Evolutionary conservation across 1,284 basidiomycete species (phyloP), one percentile per base, ranked within the genome.

Genomic region (Somion occarium): DNA sequence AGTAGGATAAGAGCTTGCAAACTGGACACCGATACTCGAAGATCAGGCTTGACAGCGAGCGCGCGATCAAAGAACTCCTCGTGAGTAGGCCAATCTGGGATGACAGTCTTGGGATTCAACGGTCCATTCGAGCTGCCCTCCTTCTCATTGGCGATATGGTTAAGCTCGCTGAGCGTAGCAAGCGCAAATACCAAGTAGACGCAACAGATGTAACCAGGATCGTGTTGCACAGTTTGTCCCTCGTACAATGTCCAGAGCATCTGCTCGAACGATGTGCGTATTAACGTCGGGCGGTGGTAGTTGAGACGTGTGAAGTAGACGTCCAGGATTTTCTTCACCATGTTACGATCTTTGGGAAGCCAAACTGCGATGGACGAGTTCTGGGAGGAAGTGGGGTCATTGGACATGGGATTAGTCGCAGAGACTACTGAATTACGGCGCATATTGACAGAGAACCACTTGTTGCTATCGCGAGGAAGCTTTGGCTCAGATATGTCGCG

Each of bases 1-100:
- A 91, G 67, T 5, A 91, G 66, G 25, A 91, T 89, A 48, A 91
- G 73, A 1, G 88, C 86, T 64, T 91, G 88, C 53, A 91, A 67
- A 63, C 86, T 88, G 3, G 83, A 83, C 25, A 90, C 78, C 3
- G 87, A 88, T 60, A 91, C 87, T 19, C 85, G 79, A 39, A 91
- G 69, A 56, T 91, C 86, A 7, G 88, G 85, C 62, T 91, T 90
- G 57, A 89, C 76, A 20, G 78, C 74, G 2, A 91, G 67, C 3
- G 88, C 88, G 24, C 83, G 75, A 55, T 86, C 81, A 65, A 91
- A 90, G 64, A 91, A 89, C 60, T 90, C 86, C 52, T 87, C 85
- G 53, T 89, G 84, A 27, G 80, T 79, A 4, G 88, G 88, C 88
- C 88, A 91, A 52, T 83, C 82, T 5, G 83, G 80, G 72, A 89